Percentiles rank a stretch among this genome's conserved stretches.
These are phyloP conservation scores for Boechera divaricarpa DNA, from an alignment of 345 rosid species.

Conservation along the genomic window DNA sequence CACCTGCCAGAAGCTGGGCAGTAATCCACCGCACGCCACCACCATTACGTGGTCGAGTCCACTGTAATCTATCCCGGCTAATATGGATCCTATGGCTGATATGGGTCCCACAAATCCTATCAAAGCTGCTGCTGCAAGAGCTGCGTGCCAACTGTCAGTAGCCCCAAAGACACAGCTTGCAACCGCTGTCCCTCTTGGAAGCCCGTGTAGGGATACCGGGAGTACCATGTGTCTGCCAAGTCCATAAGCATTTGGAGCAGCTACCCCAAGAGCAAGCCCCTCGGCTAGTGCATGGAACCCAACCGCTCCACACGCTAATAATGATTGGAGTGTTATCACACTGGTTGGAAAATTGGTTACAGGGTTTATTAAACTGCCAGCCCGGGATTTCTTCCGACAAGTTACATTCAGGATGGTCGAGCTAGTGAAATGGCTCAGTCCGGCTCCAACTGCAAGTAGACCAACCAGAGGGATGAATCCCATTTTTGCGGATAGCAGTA, in stretches of 20 bases:
- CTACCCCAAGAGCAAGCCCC: constrained; percentile 97
- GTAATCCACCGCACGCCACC: constrained; percentile 84
- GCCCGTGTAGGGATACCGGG: constrained; percentile 93
- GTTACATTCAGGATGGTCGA: constrained; percentile 61
- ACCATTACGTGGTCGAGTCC: constrained; percentile 96
- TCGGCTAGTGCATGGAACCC: constrained; percentile 96
- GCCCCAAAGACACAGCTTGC: constrained; percentile 96
- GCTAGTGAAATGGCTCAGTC: constrained; percentile 59
- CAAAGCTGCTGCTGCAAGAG: constrained; percentile 84
- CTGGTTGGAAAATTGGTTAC: constrained; percentile 70
- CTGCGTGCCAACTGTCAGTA: constrained; percentile 91
- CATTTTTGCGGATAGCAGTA: constrained; percentile 77
- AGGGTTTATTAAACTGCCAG: constrained; percentile 54
- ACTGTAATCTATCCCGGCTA: constrained; percentile 90
- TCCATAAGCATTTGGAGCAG: constrained; percentile 98
- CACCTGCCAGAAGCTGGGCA: constrained; percentile 74
- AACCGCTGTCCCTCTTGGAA: constrained; percentile 96
- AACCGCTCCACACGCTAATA: constrained; percentile 86
- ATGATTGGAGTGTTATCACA: constrained; percentile 77
- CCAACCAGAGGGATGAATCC: constrained; percentile 64
- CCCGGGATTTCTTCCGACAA: constrained; percentile 62
- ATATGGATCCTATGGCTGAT: constrained; percentile 90
- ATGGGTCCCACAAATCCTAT: constrained; percentile 91
- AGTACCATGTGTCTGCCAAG: constrained; percentile 95
- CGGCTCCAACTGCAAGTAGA: constrained; percentile 69